Conservation (phyloP, 1,284 basidiomycete species). For the Trichosporon asahii region DNA sequence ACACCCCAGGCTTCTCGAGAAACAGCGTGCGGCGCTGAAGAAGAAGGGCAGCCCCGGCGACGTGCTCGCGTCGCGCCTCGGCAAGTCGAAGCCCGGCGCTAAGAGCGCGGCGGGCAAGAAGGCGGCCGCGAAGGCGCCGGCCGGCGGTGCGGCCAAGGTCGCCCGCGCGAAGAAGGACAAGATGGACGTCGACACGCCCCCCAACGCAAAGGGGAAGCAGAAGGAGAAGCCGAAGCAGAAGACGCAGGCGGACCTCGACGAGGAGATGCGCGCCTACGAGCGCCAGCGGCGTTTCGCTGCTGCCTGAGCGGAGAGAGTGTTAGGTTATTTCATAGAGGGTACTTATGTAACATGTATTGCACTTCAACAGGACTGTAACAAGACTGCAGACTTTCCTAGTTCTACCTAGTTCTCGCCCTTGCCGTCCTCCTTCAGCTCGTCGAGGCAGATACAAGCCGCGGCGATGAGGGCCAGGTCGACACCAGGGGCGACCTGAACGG, state of each 20-base stretch:
- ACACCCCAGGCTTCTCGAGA: conserved; percentile 36
- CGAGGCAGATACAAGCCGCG: conserved; percentile 9
- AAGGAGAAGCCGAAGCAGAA: conserved; percentile 32
- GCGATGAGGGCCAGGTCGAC: conserved; percentile 15
- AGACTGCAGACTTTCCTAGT: too few relatives aligned
- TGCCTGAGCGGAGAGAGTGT: background rate
- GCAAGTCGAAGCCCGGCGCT: conserved; percentile 16
- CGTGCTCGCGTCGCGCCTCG: conserved; percentile 38
- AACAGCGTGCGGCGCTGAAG: conserved; percentile 40
- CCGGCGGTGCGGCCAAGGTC: conserved; percentile 30
- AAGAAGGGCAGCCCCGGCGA: conserved; percentile 28
- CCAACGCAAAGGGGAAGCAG: conserved; percentile 18
- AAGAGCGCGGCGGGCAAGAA: conserved; percentile 15
- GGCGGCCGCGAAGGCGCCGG: background rate
- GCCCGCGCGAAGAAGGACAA: conserved; percentile 34
- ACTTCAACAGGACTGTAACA: background rate
- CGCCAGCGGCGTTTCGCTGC: conserved; percentile 38
- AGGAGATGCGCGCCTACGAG: conserved; percentile 45
- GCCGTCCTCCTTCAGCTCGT: conserved; percentile 12
- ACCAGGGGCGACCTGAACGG: conserved; percentile 12
- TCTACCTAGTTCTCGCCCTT: conserved; percentile 14
- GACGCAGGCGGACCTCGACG: conserved; percentile 45
- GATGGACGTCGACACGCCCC: conserved; percentile 39
- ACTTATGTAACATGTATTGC: conserved; percentile 2
- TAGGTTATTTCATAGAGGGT: background rate